Evolutionary conservation across 1,284 basidiomycete genomes (phyloP).

Genomic region (Marasmius tenuissimus): DNA sequence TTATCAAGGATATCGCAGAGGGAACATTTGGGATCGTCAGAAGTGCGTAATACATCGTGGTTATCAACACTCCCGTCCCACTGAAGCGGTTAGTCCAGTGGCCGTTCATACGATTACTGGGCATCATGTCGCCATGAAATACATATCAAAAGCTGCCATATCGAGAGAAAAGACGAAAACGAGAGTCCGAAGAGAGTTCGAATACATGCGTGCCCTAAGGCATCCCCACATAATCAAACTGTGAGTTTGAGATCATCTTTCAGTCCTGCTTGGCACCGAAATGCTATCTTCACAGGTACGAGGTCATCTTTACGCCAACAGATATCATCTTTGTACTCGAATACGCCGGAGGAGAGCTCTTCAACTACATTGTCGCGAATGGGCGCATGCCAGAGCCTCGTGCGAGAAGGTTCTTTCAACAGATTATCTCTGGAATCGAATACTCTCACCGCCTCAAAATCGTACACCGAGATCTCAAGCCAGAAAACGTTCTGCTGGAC

Average conservation of each 20-base stretch:
- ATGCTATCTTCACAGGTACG: constrained; percentile 65
- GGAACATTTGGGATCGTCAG: constrained; percentile 99
- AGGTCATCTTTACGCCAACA: constrained; percentile 90
- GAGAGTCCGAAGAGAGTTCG: constrained; percentile 92
- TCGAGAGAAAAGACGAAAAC: constrained; percentile 89
- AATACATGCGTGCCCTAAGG: constrained; percentile 88
- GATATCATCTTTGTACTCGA: constrained; percentile 98
- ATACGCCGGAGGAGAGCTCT: constrained; percentile 89
- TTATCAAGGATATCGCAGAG: constrained; percentile 76
- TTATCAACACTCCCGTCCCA: constrained; percentile 13
- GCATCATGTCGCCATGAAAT: constrained; percentile 97
- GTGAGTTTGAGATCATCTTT: constrained; percentile 44
- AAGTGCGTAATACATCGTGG: constrained; percentile 58
- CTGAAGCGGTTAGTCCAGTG: constrained; percentile 51
- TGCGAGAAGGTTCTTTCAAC: constrained; percentile 92
- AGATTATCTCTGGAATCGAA: constrained; percentile 94
- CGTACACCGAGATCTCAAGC: constrained; percentile 94
- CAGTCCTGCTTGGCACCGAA: constrained; percentile 5
- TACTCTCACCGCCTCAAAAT: constrained; percentile 94
- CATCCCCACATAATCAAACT: constrained; percentile 97
- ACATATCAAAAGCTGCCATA: constrained; percentile 94
- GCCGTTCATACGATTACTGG: constrained; percentile 93
- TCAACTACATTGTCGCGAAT: constrained; percentile 92
- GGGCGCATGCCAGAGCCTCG: constrained; percentile 86
- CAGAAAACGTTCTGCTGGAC: constrained; percentile 85